phyloP scores from a whole-genome alignment of 495 filamentous ascomycete genomes.

The Penicillium herquei region DNA sequence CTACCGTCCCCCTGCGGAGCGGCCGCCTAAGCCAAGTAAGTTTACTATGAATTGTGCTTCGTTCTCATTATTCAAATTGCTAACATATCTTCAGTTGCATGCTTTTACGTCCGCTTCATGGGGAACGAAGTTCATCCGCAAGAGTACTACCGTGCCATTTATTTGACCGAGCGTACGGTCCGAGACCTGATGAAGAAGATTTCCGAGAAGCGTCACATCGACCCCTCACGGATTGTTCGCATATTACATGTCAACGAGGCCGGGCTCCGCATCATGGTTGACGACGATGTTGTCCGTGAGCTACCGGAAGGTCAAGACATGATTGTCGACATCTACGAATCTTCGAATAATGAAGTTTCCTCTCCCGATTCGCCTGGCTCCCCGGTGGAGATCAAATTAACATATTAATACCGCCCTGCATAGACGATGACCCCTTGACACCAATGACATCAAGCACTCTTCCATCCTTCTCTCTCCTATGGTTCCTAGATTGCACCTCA shows the following conservation, averaged over 20 bases:
- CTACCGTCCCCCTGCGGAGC: conserved; percentile 79
- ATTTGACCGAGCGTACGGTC: conserved; percentile 73
- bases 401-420: conserved; percentile 25
- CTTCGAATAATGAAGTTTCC: conserved; percentile 13
- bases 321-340: conserved; percentile 59
- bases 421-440: not conserved
- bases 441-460: not conserved
- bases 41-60: conserved; percentile 4
- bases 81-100: conserved; percentile 59
- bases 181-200: conserved; percentile 68
- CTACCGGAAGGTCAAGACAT: conserved; percentile 91
- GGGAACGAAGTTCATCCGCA: conserved; percentile 52
- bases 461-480: not conserved
- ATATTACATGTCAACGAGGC: conserved; percentile 67
- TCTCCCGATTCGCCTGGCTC: conserved; percentile 14
- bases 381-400: conserved; percentile 40
- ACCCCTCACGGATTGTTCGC: conserved; percentile 64
- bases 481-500: not conserved
- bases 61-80: not conserved
- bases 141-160: conserved; percentile 81
- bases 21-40: conserved; percentile 64
- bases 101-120: conserved; percentile 75
- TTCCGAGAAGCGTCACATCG: conserved; percentile 74
- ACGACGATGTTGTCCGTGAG: conserved; percentile 87
- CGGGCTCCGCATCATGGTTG: conserved; percentile 79